Evolutionary conservation across 202 grass and related monocot genomes (phyloP).

Genomic region (Alloteropsis angusta): DNA sequence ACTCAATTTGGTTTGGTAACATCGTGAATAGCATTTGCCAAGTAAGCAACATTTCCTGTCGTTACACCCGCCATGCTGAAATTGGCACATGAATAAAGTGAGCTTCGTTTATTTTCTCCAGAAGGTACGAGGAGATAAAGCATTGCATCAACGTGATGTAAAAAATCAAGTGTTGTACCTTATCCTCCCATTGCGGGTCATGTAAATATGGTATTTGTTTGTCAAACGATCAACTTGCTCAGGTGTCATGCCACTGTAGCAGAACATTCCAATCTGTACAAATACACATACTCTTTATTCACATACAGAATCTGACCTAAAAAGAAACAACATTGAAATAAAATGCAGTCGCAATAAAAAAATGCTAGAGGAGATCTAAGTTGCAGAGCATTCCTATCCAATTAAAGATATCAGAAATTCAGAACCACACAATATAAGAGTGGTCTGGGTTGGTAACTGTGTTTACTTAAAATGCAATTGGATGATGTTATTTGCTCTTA

Average conservation of each 20-base stretch:
- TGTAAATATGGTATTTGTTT: conserved; percentile 88
- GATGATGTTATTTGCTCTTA: not conserved
- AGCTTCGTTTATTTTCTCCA: not conserved
- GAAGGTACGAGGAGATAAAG: not conserved
- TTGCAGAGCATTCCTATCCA: not conserved
- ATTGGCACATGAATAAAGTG: not conserved
- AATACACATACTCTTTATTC: not conserved
- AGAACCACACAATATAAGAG: not conserved
- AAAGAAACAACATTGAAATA: not conserved
- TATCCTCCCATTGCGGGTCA: conserved; percentile 97
- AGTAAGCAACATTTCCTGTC: conserved; percentile 59
- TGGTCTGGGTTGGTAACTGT: not conserved
- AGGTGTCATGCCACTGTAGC: conserved; percentile 92
- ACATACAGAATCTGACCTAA: not conserved
- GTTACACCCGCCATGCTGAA: conserved; percentile 95
- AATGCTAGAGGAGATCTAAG: not conserved
- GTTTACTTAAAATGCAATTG: not conserved
- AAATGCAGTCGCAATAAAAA: not conserved
- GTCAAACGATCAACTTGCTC: conserved; percentile 85
- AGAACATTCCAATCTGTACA: conserved; percentile 93
- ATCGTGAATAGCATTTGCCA: conserved; percentile 89
- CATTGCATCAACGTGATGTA: not conserved
- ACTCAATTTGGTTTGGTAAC: conserved; percentile 54
- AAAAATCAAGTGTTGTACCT: conserved; percentile 36
- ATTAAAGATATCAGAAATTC: not conserved